Evolutionary conservation across 495 filamentous ascomycete species (phyloP).

Genomic region (Aspergillus cavernicola): DNA sequence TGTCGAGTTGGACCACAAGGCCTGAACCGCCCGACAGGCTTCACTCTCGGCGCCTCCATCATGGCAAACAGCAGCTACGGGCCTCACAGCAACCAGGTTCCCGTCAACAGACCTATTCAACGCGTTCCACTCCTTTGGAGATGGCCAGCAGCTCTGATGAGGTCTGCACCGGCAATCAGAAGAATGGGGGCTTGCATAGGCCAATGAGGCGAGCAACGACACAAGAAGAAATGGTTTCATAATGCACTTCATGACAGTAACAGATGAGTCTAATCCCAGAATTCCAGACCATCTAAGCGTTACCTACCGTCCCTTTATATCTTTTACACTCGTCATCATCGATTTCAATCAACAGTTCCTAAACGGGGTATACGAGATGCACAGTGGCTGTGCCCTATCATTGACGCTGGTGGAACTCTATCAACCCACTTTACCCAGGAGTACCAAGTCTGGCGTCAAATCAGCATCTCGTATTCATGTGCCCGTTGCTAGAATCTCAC

Average conservation of each 20-base stretch:
- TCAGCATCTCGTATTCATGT: too few relatives aligned
- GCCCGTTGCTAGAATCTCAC: too few relatives aligned
- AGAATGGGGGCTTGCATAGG: not conserved
- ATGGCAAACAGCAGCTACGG: slow-evolving; percentile 42
- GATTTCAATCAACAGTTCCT: too few relatives aligned
- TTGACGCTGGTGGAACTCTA: too few relatives aligned
- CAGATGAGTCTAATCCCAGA: not conserved
- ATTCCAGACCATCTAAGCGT: not conserved
- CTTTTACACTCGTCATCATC: too few relatives aligned
- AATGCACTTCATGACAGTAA: not conserved
- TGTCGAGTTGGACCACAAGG: slow-evolving; percentile 22
- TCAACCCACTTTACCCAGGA: too few relatives aligned
- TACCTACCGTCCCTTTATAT: not conserved
- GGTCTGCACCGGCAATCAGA: slow-evolving; percentile 25
- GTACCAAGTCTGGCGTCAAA: too few relatives aligned
- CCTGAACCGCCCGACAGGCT: slow-evolving; percentile 23
- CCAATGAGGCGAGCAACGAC: not conserved
- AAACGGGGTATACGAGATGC: too few relatives aligned
- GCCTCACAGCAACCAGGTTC: slow-evolving; percentile 36
- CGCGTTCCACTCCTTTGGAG: slow-evolving; percentile 28
- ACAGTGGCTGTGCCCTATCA: too few relatives aligned
- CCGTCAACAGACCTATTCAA: slow-evolving; percentile 38
- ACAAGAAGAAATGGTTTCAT: not conserved
- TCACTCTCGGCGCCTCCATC: slow-evolving; percentile 22
- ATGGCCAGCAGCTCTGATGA: slow-evolving; percentile 37